Percentiles rank a stretch among this genome's conserved stretches.
Conservation (phyloP, 768 basidiomycete genomes). For the Cystobasidium onofrii region DNA sequence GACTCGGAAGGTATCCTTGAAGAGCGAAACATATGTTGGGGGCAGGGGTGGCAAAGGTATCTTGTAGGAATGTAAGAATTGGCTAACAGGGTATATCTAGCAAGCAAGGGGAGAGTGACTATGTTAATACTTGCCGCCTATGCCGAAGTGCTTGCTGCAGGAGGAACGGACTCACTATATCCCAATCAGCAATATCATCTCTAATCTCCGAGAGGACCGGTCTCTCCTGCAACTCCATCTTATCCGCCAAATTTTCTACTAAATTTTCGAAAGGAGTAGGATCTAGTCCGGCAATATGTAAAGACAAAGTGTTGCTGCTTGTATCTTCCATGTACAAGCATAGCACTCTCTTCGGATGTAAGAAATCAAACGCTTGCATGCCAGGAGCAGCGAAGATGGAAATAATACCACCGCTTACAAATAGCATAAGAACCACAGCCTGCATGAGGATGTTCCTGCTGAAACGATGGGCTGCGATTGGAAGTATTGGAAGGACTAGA, state of each 20-base stretch:
- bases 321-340: slow-evolving; percentile 80
- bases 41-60: slow-evolving; percentile 55
- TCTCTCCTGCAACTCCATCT: slow-evolving; percentile 53
- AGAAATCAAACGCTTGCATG: slow-evolving; percentile 60
- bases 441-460: slow-evolving; percentile 43
- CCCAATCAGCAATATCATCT: slow-evolving; percentile 79
- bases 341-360: slow-evolving; percentile 81
- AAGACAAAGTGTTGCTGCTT: slow-evolving; percentile 52
- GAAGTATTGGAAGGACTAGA: slow-evolving; percentile 61
- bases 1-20: slow-evolving; percentile 50
- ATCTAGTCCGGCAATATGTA: slow-evolving; percentile 76
- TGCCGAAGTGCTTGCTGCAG: neutral
- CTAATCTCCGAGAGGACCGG: slow-evolving; percentile 57
- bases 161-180: slow-evolving; percentile 55
- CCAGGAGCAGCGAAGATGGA: slow-evolving; percentile 53
- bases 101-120: slow-evolving; percentile 14
- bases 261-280: slow-evolving; percentile 65
- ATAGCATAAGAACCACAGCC: slow-evolving; percentile 50
- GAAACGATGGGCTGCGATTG: slow-evolving; percentile 45
- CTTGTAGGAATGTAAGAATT: slow-evolving; percentile 80
- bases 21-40: slow-evolving; percentile 52
- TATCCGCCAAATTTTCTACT: slow-evolving; percentile 55
- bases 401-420: slow-evolving; percentile 53
- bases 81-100: slow-evolving; percentile 40
- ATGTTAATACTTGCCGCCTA: neutral